Percentiles rank a stretch among this genome's conserved stretches.
Evolutionary conservation across 1,284 basidiomycete genomes (phyloP).

Genomic region (Ceraceosorus guamensis): DNA sequence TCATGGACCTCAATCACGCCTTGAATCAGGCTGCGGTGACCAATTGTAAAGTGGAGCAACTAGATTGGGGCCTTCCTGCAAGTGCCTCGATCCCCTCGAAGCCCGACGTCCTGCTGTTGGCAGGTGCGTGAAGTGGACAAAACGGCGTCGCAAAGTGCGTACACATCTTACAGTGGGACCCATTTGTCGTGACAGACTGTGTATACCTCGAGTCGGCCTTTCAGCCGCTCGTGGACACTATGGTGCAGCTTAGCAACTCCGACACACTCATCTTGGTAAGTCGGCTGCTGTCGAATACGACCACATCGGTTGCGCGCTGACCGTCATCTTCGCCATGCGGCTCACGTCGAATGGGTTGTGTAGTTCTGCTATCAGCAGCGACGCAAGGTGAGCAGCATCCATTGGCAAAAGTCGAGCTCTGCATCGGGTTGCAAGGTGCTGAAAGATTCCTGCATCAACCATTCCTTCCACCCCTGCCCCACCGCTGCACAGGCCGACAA

Average conservation of each 20-base stretch:
- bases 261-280: constrained; percentile 52
- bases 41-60: constrained; percentile 18
- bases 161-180: not conserved
- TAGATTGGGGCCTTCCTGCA: constrained; percentile 46
- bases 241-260: constrained; percentile 58
- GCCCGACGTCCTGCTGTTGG: constrained; percentile 55
- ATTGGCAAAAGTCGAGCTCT: not conserved
- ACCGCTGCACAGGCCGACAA: constrained; percentile 65
- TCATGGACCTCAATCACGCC: constrained; percentile 33
- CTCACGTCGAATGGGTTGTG: not conserved
- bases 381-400: constrained; percentile 60
- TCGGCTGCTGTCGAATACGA: no score
- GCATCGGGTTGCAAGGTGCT: no score
- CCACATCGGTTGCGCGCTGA: not conserved
- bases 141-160: not conserved
- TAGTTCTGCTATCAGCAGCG: constrained; percentile 89
- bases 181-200: constrained; percentile 66
- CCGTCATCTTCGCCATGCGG: not conserved
- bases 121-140: constrained; percentile 7
- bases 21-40: constrained; percentile 18
- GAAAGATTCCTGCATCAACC: constrained; percentile 2
- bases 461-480: not conserved
- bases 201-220: constrained; percentile 87
- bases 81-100: constrained; percentile 45
- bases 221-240: constrained; percentile 72